Percentiles rank a stretch among this genome's conserved stretches.
Evolutionary conservation across 208 protist genomes (phyloP).

Genomic region (Phytomonas serpens): DNA sequence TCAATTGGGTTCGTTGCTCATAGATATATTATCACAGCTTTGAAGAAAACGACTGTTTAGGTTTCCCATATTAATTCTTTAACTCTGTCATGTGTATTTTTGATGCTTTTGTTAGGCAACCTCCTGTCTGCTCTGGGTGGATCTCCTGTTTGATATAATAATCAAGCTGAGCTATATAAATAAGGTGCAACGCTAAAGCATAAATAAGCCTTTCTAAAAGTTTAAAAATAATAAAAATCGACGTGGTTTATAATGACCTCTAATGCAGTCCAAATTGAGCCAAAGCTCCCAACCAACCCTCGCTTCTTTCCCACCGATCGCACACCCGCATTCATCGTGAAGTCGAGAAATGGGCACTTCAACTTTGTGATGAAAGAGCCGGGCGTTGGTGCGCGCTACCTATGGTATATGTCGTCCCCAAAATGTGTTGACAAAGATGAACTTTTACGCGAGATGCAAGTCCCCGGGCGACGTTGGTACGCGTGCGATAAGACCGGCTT

Average conservation of each 20-base stretch:
- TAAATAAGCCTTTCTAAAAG: not conserved
- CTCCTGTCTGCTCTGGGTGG: not conserved
- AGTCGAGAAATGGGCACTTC: constrained; percentile 58
- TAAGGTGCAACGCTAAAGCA: not conserved
- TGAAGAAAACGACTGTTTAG: not conserved
- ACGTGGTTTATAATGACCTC: not conserved
- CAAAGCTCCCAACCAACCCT: constrained; percentile 35
- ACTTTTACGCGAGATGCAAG: constrained; percentile 47
- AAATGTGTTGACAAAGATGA: constrained; percentile 23
- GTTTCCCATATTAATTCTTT: not conserved
- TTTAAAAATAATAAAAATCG: no score
- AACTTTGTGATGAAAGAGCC: constrained; percentile 50
- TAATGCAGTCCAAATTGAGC: not conserved
- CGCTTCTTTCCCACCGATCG: constrained; percentile 33
- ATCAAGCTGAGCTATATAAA: not conserved
- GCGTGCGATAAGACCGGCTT: constrained; percentile 47
- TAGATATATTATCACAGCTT: no score
- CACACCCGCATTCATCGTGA: constrained; percentile 49
- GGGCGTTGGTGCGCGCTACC: constrained; percentile 33
- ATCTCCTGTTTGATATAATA: not conserved
- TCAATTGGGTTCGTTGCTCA: no score
- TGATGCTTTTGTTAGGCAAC: not conserved
- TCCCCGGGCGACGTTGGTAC: constrained; percentile 61
- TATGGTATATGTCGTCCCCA: constrained; percentile 70
- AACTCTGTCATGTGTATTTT: not conserved